Conservation (phyloP, 306 rosid genomes). For the Astragalus membranaceus region DNA sequence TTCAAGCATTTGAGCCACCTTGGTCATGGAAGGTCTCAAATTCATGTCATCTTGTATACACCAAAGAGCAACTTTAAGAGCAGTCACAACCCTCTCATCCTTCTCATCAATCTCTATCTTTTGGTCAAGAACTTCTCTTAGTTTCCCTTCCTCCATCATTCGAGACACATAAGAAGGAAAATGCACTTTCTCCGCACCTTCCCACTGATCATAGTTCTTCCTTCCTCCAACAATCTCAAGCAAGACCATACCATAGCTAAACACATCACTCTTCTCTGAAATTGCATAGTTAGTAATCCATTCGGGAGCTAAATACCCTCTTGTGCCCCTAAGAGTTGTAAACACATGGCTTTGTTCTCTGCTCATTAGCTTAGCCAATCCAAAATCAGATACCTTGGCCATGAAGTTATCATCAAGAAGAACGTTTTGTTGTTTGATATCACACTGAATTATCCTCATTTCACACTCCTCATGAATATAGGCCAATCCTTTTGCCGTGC, state of each 20-base stretch:
- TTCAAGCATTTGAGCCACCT: constrained; percentile 90
- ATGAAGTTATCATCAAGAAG: constrained; percentile 68
- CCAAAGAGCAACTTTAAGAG: constrained; percentile 71
- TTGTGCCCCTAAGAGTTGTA: constrained; percentile 81
- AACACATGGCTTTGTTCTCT: constrained; percentile 85
- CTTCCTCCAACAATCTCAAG: constrained; percentile 85
- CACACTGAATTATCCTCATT: constrained; percentile 73
- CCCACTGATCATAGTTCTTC: constrained; percentile 67
- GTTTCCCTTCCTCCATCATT: constrained; percentile 58
- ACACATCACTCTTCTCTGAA: constrained; percentile 94
- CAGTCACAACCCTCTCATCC: constrained; percentile 38
- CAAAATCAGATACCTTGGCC: constrained; percentile 85
- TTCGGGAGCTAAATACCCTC: constrained; percentile 91
- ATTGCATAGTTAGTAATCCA: constrained; percentile 93
- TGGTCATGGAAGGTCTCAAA: constrained; percentile 72
- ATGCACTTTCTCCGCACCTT: constrained; percentile 63
- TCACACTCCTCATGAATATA: constrained; percentile 96
- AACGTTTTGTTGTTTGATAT: constrained; percentile 84
- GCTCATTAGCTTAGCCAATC: constrained; percentile 84
- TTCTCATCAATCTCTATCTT: constrained; percentile 45
- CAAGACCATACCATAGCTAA: constrained; percentile 84
- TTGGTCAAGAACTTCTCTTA: constrained; percentile 40
- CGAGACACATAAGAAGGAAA: constrained; percentile 79
- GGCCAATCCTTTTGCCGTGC: constrained; percentile 86
- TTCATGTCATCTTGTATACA: constrained; percentile 79